A percentile compares a stretch with the other conserved stretches of the same genome.
Conservation (phyloP, 1,284 basidiomycete species). For the Apiotrichum akiyoshidainum region DNA sequence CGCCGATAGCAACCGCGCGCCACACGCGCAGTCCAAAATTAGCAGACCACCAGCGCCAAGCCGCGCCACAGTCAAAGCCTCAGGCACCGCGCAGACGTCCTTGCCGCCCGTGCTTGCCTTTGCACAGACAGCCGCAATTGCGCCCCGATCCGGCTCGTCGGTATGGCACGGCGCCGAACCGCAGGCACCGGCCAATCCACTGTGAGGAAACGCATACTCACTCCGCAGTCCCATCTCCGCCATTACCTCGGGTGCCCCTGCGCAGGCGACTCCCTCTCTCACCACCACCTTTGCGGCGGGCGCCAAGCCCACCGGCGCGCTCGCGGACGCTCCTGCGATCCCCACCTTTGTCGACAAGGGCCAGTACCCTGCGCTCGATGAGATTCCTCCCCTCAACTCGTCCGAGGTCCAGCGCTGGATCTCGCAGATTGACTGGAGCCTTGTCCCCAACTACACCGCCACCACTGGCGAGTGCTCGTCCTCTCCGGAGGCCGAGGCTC, state of each 20-base stretch:
- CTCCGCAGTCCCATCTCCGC: slow-evolving; percentile 50
- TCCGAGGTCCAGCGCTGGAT: slow-evolving; percentile 71
- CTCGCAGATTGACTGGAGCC: slow-evolving; percentile 51
- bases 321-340: slow-evolving; percentile 46
- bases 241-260: slow-evolving; percentile 66
- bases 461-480: slow-evolving; percentile 56
- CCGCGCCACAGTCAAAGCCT: too few species aligned
- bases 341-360: slow-evolving; percentile 35
- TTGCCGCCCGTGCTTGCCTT: too few species aligned
- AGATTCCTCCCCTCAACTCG: slow-evolving; percentile 64
- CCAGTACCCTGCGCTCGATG: slow-evolving; percentile 68
- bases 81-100: too few species aligned
- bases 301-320: slow-evolving; percentile 39
- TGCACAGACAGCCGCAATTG: too few species aligned
- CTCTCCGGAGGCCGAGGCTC: slow-evolving; percentile 60
- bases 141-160: too few species aligned
- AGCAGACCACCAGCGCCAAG: too few species aligned
- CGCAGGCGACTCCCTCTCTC: slow-evolving; percentile 57
- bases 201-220: too few species aligned
- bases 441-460: slow-evolving; percentile 37
- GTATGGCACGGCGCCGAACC: too few species aligned
- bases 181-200: too few species aligned
- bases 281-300: slow-evolving; percentile 45
- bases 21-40: too few species aligned
- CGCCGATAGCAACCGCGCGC: too few species aligned